Evolutionary conservation across 1,284 basidiomycete species (phyloP).

Genomic region (Flammula alnicola): DNA sequence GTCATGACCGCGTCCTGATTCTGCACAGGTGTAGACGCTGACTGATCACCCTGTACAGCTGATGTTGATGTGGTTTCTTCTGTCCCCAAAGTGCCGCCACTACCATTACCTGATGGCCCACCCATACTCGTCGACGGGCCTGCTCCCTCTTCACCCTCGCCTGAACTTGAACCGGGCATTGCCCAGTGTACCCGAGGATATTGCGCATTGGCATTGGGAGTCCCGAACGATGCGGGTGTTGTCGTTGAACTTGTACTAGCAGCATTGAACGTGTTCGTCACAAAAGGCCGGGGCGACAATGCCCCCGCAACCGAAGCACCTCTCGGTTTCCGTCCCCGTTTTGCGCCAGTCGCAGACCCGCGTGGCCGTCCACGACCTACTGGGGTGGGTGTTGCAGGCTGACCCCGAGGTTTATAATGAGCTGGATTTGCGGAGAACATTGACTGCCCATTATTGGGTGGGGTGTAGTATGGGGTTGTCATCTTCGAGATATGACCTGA

Average conservation of each 20-base stretch:
- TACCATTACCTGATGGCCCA: conserved; percentile 3
- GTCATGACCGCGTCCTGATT: background rate
- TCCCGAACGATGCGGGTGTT: conserved; percentile 16
- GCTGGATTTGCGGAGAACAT: conserved; percentile 9
- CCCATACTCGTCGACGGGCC: conserved; percentile 7
- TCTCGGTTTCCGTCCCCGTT: conserved; percentile 64
- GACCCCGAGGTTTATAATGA: conserved; percentile 17
- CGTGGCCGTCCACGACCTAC: conserved; percentile 43
- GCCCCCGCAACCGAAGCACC: conserved; percentile 38
- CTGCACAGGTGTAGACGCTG: background rate
- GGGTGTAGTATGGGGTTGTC: conserved; percentile 9
- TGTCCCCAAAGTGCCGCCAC: background rate
- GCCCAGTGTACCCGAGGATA: conserved; percentile 50
- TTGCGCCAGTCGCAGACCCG: conserved; percentile 48
- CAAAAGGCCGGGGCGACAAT: conserved; percentile 30
- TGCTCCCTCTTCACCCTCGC: conserved; percentile 27
- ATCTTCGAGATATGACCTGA: no score
- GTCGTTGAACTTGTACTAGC: conserved; percentile 17
- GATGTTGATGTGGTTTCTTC: background rate
- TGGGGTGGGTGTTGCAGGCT: conserved; percentile 28
- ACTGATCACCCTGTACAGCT: conserved; percentile 4
- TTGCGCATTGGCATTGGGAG: conserved; percentile 26
- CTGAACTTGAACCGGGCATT: conserved; percentile 23
- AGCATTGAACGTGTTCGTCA: conserved; percentile 22
- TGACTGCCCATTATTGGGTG: background rate